phyloP scores from a whole-genome alignment of 2,329 filamentous ascomycete species.

The Delphinella strobiligena region DNA sequence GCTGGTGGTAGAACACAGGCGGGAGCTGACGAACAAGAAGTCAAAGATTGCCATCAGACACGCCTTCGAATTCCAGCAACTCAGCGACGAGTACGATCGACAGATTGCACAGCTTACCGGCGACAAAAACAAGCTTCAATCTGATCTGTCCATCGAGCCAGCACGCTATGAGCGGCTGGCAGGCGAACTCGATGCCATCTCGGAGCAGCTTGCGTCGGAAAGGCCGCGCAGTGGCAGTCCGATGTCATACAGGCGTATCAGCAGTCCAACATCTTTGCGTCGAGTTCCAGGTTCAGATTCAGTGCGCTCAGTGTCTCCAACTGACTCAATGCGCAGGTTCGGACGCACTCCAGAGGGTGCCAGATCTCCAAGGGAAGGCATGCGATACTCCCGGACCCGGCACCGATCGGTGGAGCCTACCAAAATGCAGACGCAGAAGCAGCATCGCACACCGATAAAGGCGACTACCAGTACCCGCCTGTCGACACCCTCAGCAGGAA shows the following conservation, averaged over 20 bases:
- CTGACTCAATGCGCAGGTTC: too few relatives aligned
- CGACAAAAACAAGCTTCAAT: constrained; percentile 18
- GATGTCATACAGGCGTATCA: background rate
- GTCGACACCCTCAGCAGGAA: background rate
- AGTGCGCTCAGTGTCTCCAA: background rate
- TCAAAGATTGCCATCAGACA: constrained; percentile 24
- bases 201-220: constrained; percentile 11
- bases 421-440: too few relatives aligned
- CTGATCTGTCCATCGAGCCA: constrained; percentile 21
- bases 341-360: too few relatives aligned
- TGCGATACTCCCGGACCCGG: too few relatives aligned
- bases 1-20: constrained; percentile 21
- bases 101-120: constrained; percentile 19
- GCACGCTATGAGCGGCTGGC: constrained; percentile 21
- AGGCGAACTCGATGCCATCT: constrained; percentile 15
- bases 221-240: background rate
- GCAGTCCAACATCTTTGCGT: background rate
- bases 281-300: background rate
- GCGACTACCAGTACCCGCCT: too few relatives aligned
- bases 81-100: constrained; percentile 23
- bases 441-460: too few relatives aligned
- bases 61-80: constrained; percentile 19
- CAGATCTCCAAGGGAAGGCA: too few relatives aligned
- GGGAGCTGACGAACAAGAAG: constrained; percentile 20
- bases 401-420: too few relatives aligned